A percentile compares a stretch with the other conserved stretches of the same genome.
Evolutionary conservation across 495 filamentous ascomycete species (phyloP).

Genomic region (Cladorrhinum samala): DNA sequence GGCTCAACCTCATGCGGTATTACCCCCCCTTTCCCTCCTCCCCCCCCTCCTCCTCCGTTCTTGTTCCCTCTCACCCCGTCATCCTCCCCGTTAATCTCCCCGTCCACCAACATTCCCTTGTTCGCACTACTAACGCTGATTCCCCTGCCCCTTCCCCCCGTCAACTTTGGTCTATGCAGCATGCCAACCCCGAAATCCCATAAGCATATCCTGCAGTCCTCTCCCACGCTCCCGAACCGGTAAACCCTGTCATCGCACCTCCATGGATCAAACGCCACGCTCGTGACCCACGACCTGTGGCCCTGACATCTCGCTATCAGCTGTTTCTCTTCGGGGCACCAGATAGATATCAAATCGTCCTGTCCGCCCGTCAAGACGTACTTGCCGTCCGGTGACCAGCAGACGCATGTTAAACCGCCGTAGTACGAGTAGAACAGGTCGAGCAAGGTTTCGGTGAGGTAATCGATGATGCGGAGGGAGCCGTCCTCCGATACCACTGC

Average conservation of each 20-base stretch:
- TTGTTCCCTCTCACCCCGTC: conserved; percentile 19
- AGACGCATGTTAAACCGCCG: conserved; percentile 83
- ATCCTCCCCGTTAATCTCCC: conserved; percentile 31
- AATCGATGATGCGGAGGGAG: conserved; percentile 81
- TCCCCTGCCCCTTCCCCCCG: conserved; percentile 16
- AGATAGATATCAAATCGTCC: conserved; percentile 91
- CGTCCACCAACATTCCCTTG: conserved; percentile 18
- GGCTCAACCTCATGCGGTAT: conserved; percentile 76
- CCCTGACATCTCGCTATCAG: conserved; percentile 89
- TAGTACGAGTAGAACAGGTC: conserved; percentile 89
- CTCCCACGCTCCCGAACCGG: conserved; percentile 89
- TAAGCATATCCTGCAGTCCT: conserved; percentile 80
- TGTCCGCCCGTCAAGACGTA: conserved; percentile 94
- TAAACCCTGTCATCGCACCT: conserved; percentile 92
- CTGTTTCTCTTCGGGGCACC: conserved; percentile 74
- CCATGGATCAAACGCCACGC: conserved; percentile 93
- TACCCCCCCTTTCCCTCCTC: conserved; percentile 35
- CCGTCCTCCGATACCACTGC: conserved; percentile 92
- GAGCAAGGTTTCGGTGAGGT: conserved; percentile 80
- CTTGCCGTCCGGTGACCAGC: conserved; percentile 96
- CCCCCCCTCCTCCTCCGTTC: conserved; percentile 17
- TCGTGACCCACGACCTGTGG: conserved; percentile 91
- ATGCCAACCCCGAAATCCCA: conserved; percentile 99
- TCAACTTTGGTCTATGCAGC: conserved; percentile 70
- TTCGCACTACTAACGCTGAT: not conserved